Percentiles rank a stretch among this genome's conserved stretches.
phyloP scores from a whole-genome alignment of 345 rosid genomes.

The Populus nigra region DNA sequence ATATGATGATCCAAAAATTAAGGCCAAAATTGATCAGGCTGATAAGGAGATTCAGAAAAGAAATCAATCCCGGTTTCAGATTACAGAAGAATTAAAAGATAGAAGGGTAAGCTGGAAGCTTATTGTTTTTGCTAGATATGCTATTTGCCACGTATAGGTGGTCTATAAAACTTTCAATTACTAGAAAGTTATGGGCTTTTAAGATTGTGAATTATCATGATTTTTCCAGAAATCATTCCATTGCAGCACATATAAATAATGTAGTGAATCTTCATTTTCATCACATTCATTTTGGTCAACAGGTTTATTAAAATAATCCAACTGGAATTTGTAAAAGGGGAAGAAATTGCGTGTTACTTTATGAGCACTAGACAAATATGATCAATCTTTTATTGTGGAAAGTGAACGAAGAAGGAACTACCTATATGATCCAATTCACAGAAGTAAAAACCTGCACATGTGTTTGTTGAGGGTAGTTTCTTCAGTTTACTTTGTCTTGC shows the following conservation, averaged over 20 bases:
- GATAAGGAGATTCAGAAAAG: slow-evolving; percentile 54
- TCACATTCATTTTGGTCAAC: background rate
- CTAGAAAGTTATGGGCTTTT: background rate
- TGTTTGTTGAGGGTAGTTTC: background rate
- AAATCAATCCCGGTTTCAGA: slow-evolving; percentile 41
- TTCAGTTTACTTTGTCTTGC: background rate
- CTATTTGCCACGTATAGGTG: background rate
- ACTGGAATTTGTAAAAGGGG: background rate
- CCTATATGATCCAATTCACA: no score
- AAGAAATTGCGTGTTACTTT: background rate
- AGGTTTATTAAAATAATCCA: background rate
- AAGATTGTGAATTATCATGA: background rate
- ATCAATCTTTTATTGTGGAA: background rate
- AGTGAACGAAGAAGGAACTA: no score
- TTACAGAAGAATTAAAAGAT: slow-evolving; percentile 45
- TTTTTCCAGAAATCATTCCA: background rate
- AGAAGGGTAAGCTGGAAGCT: slow-evolving; percentile 52
- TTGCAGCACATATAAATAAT: background rate
- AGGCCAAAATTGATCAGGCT: slow-evolving; percentile 58
- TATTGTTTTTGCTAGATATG: slow-evolving; percentile 2
- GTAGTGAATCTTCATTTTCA: background rate
- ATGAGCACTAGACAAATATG: background rate
- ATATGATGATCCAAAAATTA: slow-evolving; percentile 59
- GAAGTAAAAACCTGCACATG: background rate
- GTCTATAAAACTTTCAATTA: background rate